A percentile compares a stretch with the other conserved stretches of the same genome.
phyloP scores from a whole-genome alignment of 352 stramenopile species.

The Globisporangium polare region DNA sequence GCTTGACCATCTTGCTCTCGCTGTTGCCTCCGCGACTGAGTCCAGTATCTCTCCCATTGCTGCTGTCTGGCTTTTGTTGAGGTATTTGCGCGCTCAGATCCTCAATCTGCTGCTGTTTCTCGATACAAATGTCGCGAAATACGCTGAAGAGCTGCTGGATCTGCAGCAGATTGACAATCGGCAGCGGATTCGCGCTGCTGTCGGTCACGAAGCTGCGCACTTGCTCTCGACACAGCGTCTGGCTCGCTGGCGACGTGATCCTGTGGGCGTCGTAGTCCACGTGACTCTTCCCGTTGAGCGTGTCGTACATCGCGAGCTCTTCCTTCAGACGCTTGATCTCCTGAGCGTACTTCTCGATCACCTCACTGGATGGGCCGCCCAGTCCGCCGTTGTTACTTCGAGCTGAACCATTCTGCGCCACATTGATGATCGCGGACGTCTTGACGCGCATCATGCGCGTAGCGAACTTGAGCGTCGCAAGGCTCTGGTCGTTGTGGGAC shows the following conservation, averaged over 20 bases:
- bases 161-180: constrained; percentile 45
- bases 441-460: constrained; percentile 86
- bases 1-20: constrained; percentile 47
- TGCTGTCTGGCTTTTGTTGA: not conserved
- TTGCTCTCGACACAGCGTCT: constrained; percentile 20
- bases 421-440: constrained; percentile 69
- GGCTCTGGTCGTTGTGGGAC: constrained; percentile 80
- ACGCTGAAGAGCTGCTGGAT: constrained; percentile 36
- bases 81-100: not conserved
- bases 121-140: constrained; percentile 43
- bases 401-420: constrained; percentile 17
- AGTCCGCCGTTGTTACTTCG: constrained; percentile 14
- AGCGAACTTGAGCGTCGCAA: constrained; percentile 91
- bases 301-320: constrained; percentile 64
- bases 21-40: constrained; percentile 14
- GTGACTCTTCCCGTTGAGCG: constrained; percentile 37
- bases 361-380: constrained; percentile 2
- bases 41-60: not conserved
- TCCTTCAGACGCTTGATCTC: constrained; percentile 54
- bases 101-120: constrained; percentile 12
- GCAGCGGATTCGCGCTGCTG: constrained; percentile 13
- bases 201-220: constrained; percentile 37
- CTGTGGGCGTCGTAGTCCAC: constrained; percentile 28
- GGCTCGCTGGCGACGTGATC: constrained; percentile 12
- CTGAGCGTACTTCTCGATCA: constrained; percentile 27